Percentiles rank a stretch among this genome's conserved stretches.
Evolutionary conservation across 2,329 filamentous ascomycete genomes (phyloP).

Genomic region (Phaeosphaeriaceae sp.): DNA sequence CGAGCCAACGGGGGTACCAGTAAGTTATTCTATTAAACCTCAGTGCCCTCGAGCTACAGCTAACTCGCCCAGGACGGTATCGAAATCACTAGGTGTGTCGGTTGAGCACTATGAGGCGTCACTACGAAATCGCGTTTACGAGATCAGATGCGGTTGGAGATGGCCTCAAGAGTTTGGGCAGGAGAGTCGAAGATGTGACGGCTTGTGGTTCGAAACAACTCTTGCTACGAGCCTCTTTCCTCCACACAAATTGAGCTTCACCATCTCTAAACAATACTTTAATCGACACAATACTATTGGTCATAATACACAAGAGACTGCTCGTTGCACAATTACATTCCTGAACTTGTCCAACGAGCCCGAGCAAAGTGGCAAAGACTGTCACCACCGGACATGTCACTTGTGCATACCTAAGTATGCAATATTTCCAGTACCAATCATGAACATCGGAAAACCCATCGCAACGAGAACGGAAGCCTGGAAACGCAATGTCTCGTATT

Average conservation of each 20-base stretch:
- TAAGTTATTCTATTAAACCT: slow-evolving; percentile 49
- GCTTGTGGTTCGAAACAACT: too few relatives aligned
- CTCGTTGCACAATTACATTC: too few relatives aligned
- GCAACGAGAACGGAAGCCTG: background rate
- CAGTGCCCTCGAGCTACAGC: background rate
- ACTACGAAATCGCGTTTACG: background rate
- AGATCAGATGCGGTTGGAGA: background rate
- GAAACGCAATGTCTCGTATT: too few relatives aligned
- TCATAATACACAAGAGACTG: too few relatives aligned
- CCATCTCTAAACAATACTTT: too few relatives aligned
- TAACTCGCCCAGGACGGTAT: slow-evolving; percentile 63
- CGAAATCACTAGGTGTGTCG: slow-evolving; percentile 67
- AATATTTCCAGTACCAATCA: background rate
- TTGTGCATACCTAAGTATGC: background rate
- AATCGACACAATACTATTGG: too few relatives aligned
- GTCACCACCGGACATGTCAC: background rate
- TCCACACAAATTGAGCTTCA: too few relatives aligned
- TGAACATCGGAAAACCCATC: background rate
- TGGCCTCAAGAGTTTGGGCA: background rate
- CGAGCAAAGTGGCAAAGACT: too few relatives aligned
- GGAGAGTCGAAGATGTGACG: background rate
- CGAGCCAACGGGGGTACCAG: slow-evolving; percentile 71
- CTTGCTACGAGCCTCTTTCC: too few relatives aligned
- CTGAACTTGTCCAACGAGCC: too few relatives aligned
- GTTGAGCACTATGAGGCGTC: slow-evolving; percentile 13